A percentile compares a stretch with the other conserved stretches of the same genome.
Evolutionary conservation across 768 basidiomycete species (phyloP).

Genomic region (Lactarius sp.): DNA sequence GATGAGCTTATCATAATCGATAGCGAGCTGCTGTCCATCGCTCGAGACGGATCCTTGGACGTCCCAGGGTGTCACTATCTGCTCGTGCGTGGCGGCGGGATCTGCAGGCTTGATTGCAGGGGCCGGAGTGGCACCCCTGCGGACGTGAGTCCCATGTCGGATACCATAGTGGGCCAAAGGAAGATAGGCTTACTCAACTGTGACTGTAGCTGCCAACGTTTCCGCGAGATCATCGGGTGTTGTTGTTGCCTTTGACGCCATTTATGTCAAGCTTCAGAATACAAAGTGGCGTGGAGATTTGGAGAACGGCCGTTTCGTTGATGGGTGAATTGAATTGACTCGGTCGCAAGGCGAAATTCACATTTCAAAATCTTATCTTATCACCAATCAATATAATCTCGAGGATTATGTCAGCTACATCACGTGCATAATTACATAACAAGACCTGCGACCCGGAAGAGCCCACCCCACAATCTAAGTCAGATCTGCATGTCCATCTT

Average conservation of each 20-base stretch:
- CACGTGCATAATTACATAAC: neutral
- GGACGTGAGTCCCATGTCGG: neutral
- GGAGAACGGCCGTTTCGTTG: neutral
- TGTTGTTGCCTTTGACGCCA: neutral
- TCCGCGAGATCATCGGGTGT: neutral
- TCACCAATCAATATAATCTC: neutral
- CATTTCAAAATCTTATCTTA: neutral
- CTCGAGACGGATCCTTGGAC: conserved; percentile 85
- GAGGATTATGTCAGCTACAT: neutral
- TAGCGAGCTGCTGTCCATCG: conserved; percentile 87
- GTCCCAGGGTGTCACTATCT: conserved; percentile 96
- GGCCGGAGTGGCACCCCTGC: neutral
- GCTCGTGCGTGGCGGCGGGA: conserved; percentile 41
- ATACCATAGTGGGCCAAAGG: neutral
- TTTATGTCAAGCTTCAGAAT: neutral
- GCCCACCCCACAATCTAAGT: too few relatives aligned
- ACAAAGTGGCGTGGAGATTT: neutral
- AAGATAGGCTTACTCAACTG: neutral
- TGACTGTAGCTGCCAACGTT: neutral
- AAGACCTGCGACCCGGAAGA: too few relatives aligned
- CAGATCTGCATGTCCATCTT: too few relatives aligned
- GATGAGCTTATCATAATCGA: conserved; percentile 95
- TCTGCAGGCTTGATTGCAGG: conserved; percentile 34
- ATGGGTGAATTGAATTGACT: neutral
- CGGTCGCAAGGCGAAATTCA: neutral